Percentiles rank a stretch among this genome's conserved stretches.
Conservation (phyloP, 768 basidiomycete genomes). For the Lactarius tabidus region DNA sequence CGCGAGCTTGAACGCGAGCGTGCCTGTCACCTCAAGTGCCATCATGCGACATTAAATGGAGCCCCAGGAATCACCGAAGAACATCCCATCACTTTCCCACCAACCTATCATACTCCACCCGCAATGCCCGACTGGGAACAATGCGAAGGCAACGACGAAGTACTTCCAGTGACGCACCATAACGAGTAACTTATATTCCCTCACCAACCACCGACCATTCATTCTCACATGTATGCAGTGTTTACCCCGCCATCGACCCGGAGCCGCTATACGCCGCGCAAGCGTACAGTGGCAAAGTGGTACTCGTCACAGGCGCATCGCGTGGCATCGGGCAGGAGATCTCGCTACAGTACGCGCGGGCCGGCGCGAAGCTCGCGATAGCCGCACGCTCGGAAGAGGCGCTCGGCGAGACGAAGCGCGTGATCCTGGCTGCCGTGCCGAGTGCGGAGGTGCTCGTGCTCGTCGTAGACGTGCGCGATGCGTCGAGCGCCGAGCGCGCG, state of each 20-base stretch:
- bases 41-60: too few species aligned
- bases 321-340: too few species aligned
- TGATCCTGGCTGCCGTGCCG: not conserved
- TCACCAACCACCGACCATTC: not conserved
- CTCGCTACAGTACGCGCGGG: slow-evolving; percentile 1
- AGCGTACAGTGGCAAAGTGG: too few species aligned
- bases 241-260: too few species aligned
- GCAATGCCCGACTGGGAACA: not conserved
- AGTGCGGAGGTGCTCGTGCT: not conserved
- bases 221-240: not conserved
- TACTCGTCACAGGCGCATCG: too few species aligned
- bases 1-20: too few species aligned
- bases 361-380: slow-evolving; percentile 7
- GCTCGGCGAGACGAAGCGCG: not conserved
- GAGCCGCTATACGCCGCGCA: too few species aligned
- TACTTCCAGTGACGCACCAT: slow-evolving; percentile 9
- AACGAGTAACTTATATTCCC: slow-evolving; percentile 1
- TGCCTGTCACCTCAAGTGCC: too few species aligned
- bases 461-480: slow-evolving; percentile 4
- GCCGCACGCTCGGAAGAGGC: not conserved
- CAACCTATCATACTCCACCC: not conserved
- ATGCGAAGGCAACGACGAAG: slow-evolving; percentile 10
- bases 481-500: not conserved
- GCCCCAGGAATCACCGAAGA: too few species aligned
- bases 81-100: not conserved